Evolutionary conservation across 2,329 filamentous ascomycete genomes (phyloP).

Genomic region (Trichoderma hamatum): DNA sequence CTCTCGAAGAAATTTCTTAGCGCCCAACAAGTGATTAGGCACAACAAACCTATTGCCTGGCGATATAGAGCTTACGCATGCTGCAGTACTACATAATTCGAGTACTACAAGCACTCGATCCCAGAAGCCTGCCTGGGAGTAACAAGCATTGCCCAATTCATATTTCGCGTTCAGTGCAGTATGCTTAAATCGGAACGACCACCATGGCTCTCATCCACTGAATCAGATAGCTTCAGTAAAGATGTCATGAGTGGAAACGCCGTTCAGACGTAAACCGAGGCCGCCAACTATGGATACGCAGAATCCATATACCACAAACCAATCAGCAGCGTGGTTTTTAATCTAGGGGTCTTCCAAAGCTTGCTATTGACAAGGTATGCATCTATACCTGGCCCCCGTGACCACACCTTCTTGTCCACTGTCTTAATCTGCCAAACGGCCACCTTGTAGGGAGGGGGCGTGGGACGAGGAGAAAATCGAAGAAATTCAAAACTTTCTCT

Average conservation of each 20-base stretch:
- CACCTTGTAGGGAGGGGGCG: conserved; percentile 1
- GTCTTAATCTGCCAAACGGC: not conserved
- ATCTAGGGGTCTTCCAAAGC: not conserved
- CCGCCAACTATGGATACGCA: not conserved
- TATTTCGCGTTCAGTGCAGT: not conserved
- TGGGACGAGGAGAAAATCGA: not conserved
- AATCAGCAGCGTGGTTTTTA: not conserved
- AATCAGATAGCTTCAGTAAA: not conserved
- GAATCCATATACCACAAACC: not conserved
- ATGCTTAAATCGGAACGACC: not conserved
- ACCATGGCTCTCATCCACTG: not conserved
- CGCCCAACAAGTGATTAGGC: not conserved
- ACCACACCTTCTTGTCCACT: conserved; percentile 5
- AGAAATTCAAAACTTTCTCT: not conserved
- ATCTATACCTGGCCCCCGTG: conserved; percentile 14
- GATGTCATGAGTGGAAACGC: not conserved
- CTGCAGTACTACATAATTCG: conserved; percentile 1
- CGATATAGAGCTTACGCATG: not conserved
- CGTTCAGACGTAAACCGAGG: not conserved
- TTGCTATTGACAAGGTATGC: conserved; percentile 17
- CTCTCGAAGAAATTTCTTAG: conserved; percentile 10
- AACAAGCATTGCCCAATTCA: not conserved
- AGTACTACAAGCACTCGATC: not conserved
- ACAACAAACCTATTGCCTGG: not conserved
- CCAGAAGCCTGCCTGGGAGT: not conserved